A percentile compares a stretch with the other conserved stretches of the same genome.
Conservation (phyloP, 129 eudicot genomes). For the Escallonia rubra region DNA sequence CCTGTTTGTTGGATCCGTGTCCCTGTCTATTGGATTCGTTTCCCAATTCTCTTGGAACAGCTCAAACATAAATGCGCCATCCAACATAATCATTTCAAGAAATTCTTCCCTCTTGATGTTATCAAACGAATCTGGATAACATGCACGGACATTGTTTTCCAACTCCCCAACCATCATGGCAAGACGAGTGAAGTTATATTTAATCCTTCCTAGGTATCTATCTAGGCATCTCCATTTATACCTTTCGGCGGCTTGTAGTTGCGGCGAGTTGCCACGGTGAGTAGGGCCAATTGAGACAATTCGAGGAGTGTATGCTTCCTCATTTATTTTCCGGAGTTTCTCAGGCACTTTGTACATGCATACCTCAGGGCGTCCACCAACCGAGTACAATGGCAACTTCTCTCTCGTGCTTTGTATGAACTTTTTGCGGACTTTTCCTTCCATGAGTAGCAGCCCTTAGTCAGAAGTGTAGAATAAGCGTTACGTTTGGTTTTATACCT, state of each 20-base stretch:
- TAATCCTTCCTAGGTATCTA: neutral
- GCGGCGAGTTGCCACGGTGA: neutral
- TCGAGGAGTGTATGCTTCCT: constrained; percentile 17
- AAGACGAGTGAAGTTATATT: neutral
- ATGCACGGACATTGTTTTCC: neutral
- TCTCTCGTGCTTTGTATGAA: too few relatives aligned
- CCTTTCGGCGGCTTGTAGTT: constrained; percentile 3
- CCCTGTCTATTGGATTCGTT: neutral
- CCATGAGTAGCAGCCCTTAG: too few relatives aligned
- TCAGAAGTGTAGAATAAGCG: too few relatives aligned
- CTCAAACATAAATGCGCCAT: constrained; percentile 5
- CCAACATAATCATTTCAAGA: constrained; percentile 7
- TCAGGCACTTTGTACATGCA: constrained; percentile 4
- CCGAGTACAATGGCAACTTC: too few relatives aligned
- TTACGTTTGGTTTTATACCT: too few relatives aligned
- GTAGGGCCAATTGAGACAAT: constrained; percentile 6
- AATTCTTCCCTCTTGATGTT: neutral
- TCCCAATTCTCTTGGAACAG: neutral
- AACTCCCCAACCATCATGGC: neutral
- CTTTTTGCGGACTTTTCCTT: too few relatives aligned
- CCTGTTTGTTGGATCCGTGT: neutral
- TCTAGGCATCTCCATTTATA: constrained; percentile 9
- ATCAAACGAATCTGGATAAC: neutral
- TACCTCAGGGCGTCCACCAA: too few relatives aligned
- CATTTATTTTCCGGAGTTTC: neutral